phyloP scores from a whole-genome alignment of 2,329 filamentous ascomycete genomes.

The Botrytis cinerea region DNA sequence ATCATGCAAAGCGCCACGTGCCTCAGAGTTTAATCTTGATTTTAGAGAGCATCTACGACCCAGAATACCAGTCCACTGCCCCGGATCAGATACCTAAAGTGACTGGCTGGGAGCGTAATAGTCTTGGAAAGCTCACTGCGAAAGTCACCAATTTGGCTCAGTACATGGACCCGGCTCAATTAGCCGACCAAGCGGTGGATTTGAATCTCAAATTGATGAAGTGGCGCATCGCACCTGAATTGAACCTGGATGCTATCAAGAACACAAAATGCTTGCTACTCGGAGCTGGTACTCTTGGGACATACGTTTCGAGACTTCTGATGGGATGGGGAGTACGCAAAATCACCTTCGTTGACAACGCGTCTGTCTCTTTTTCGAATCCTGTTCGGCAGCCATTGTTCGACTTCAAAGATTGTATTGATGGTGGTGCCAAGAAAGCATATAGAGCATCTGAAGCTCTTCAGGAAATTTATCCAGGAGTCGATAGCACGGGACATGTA shows the following conservation, averaged over 20 bases:
- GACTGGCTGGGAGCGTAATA: conserved; percentile 91
- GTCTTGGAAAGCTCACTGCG: conserved; percentile 73
- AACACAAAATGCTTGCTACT: conserved; percentile 86
- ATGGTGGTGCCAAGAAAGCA: conserved; percentile 84
- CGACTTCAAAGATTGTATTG: conserved; percentile 82
- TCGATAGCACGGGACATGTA: conserved; percentile 76
- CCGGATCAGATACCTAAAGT: conserved; percentile 73
- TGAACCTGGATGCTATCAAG: conserved; percentile 88
- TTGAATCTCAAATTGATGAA: conserved; percentile 98
- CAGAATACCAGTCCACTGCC: not conserved
- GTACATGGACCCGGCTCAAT: conserved; percentile 85
- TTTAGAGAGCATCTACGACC: conserved; percentile 37
- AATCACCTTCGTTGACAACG: conserved; percentile 95
- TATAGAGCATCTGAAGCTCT: conserved; percentile 76
- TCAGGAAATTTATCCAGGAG: conserved; percentile 84
- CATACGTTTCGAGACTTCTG: conserved; percentile 87
- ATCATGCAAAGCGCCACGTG: conserved; percentile 73
- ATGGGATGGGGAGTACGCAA: conserved; percentile 96
- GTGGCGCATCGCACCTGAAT: conserved; percentile 88
- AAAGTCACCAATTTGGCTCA: conserved; percentile 81
- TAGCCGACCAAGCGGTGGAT: conserved; percentile 93
- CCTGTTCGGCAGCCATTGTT: conserved; percentile 94
- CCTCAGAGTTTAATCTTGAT: conserved; percentile 76
- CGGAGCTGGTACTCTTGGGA: conserved; percentile 89
- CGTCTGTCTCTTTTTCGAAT: conserved; percentile 91